Conservation (phyloP, 2,329 filamentous ascomycete species). For the Raffaelea arxii region DNA sequence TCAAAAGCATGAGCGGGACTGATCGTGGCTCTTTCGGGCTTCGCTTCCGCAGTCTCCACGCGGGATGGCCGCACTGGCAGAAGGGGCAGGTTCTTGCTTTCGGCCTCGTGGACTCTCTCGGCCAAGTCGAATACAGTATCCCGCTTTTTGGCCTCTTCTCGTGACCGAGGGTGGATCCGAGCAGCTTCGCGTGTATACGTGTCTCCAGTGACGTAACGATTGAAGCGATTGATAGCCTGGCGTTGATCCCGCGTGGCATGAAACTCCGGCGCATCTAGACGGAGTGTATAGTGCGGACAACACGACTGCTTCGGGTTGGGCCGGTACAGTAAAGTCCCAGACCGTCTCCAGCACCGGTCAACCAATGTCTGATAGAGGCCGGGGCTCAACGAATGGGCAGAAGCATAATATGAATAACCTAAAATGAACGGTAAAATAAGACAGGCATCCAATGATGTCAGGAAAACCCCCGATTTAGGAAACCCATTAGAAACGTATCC, state of each 20-base stretch:
- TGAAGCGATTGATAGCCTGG: constrained; percentile 64
- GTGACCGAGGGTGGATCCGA: constrained; percentile 55
- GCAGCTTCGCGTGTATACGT: constrained; percentile 55
- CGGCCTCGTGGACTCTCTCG: constrained; percentile 60
- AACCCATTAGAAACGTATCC: no score
- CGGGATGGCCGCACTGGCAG: not conserved
- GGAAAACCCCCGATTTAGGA: no score
- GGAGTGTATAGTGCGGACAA: constrained; percentile 84
- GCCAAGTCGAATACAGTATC: constrained; percentile 59
- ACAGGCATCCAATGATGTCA: not conserved
- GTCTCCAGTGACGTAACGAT: constrained; percentile 59
- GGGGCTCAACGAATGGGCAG: constrained; percentile 49
- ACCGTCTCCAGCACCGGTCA: constrained; percentile 70
- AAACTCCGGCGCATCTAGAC: constrained; percentile 56
- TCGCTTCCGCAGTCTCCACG: not conserved
- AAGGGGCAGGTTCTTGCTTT: constrained; percentile 37
- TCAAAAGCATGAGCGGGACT: constrained; percentile 57
- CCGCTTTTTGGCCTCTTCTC: constrained; percentile 52
- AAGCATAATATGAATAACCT: constrained; percentile 68
- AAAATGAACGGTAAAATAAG: not conserved
- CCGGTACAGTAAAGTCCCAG: constrained; percentile 62
- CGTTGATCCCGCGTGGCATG: constrained; percentile 62
- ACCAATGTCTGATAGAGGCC: constrained; percentile 62
- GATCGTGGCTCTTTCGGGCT: constrained; percentile 12
- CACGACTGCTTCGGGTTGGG: constrained; percentile 73